Conservation (phyloP, 768 basidiomycete genomes). For the Rhodotorula paludigena region DNA sequence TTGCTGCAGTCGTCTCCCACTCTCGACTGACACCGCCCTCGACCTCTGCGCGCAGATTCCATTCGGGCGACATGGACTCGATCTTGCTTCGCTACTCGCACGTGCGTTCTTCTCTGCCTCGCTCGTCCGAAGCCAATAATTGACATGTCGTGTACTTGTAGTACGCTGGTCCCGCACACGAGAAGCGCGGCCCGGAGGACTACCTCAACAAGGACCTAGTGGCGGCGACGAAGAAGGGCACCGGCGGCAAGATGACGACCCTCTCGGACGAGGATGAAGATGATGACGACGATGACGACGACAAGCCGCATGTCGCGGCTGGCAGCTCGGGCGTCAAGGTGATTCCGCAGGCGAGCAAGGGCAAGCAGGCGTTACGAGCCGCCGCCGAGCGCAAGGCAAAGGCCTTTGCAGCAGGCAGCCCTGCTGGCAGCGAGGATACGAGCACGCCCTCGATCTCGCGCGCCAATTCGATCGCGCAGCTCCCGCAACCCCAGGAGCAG, state of each 20-base stretch:
- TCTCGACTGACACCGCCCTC: too few relatives aligned
- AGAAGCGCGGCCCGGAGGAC: slow-evolving; percentile 33
- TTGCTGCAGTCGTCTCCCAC: too few relatives aligned
- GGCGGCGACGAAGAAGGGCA: slow-evolving; percentile 9
- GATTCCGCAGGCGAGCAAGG: slow-evolving; percentile 5
- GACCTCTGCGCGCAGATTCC: slow-evolving; percentile 2
- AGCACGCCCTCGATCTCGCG: not conserved
- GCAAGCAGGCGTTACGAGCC: slow-evolving; percentile 21
- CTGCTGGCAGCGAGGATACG: not conserved
- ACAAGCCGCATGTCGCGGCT: not conserved
- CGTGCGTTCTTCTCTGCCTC: slow-evolving; percentile 1
- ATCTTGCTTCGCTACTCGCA: slow-evolving; percentile 34
- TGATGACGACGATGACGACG: slow-evolving; percentile 10
- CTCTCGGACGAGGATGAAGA: slow-evolving; percentile 22
- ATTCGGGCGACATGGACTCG: slow-evolving; percentile 32
- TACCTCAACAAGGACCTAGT: slow-evolving; percentile 28
- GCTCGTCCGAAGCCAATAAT: too few relatives aligned
- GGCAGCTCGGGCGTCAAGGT: slow-evolving; percentile 15
- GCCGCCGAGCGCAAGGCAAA: slow-evolving; percentile 12
- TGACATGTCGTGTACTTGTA: not conserved
- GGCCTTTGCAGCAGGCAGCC: not conserved
- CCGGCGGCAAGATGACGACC: slow-evolving; percentile 32
- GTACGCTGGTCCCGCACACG: slow-evolving; percentile 33
- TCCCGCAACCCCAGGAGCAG: not conserved
- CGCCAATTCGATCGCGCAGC: not conserved